Base-by-base conservation (phyloP, 805 yeast species). In the Saccharomycopsis fodiens region DNA sequence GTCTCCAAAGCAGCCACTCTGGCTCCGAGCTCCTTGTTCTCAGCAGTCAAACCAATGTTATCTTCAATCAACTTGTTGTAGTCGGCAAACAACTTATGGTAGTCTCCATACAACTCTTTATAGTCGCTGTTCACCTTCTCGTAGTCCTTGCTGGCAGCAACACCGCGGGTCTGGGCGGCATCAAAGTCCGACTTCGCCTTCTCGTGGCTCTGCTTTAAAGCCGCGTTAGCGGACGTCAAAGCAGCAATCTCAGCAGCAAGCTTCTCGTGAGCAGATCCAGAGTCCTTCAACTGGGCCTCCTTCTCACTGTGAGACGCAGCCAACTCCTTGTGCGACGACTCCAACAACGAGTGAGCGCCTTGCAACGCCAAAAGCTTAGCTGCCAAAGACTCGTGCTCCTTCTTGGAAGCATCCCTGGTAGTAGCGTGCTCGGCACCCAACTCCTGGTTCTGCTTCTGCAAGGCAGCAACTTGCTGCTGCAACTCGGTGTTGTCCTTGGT, bases 21-120 rank as follows among this genome's bases (percentile, higher is more conserved):
- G 10, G 36, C 5, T 8, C 10, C 36, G 20, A 34, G 20, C 15
- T 5, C 20, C 20, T 15, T 7, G 29, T 37, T 19, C n/a, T 41
- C 23, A 12, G 27, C 19, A 19, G 31, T 15, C 22, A 44, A 30
- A 7, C 37, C 45, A 8, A 38, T 36, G 20, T 32, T 47, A 34
- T 38, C 29, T 2, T 34, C 21, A 4, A 39, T 46, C 15, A 49
- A 31, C 13, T 13, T n/a, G 7, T 37, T 12, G 32, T 46, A 43
- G 16, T 44, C 46, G 4, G 23, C 43, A 15, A 44, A 41, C 20
- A 50, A 44, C 22, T 45, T 44, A 29, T 44, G 42, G 30, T 47
- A 44, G 36, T 50, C 52, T 10, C 29, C 42, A 30, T 21, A 50
- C 25, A 42, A 23, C 30, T 50, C 42, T 13, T 50, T 42, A 30